Conservation (phyloP, 176 grass and related monocot genomes). For the Aegilops longissima region DNA sequence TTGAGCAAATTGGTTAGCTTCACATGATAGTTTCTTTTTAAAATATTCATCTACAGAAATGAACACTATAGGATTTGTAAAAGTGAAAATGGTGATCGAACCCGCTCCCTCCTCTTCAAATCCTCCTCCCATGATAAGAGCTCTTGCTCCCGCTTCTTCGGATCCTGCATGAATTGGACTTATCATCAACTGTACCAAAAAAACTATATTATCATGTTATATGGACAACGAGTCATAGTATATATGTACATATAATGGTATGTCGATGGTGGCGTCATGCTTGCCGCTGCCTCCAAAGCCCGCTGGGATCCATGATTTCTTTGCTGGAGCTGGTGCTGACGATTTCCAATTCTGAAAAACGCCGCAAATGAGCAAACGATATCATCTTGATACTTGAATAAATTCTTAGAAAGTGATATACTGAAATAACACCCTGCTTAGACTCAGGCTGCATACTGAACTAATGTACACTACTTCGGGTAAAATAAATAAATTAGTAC, state of each 20-base stretch:
- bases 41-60: conserved; percentile 2
- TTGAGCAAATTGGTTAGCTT: neutral
- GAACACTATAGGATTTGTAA: neutral
- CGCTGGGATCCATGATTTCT: conserved; percentile 37
- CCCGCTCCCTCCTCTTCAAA: conserved; percentile 76
- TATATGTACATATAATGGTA: conserved; percentile 39
- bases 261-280: conserved; percentile 46
- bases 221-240: neutral
- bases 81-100: conserved; percentile 21
- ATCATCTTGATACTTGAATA: neutral
- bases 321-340: conserved; percentile 6
- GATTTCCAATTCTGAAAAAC: conserved; percentile 28
- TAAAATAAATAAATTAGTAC: neutral
- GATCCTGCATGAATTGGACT: conserved; percentile 38
- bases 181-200: neutral
- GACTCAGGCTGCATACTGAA: neutral
- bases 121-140: conserved; percentile 76
- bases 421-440: neutral
- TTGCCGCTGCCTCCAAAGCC: conserved; percentile 49
- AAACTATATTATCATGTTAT: neutral
- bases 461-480: neutral
- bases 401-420: neutral
- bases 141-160: conserved; percentile 58
- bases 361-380: neutral
- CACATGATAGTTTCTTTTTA: neutral